These are phyloP conservation scores for Helotiales sp. DNA, from an alignment of 2,329 filamentous ascomycete species.

Conservation along the genomic window DNA sequence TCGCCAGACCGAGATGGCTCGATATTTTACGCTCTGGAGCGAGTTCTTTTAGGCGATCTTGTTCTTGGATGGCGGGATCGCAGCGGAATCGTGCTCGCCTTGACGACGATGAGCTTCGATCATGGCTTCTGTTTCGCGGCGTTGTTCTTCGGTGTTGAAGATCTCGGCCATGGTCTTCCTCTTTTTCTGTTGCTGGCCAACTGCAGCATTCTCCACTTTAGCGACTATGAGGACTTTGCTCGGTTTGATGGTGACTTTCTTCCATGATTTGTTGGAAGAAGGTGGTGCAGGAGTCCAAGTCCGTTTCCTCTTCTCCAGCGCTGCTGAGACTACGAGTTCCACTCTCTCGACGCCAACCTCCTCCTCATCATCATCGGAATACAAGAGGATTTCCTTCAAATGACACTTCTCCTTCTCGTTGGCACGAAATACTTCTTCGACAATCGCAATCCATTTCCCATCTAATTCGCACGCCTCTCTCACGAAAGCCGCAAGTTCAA, in stretches of 20 bases:
- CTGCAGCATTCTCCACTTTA: no score
- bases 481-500: background rate
- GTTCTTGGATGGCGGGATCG: background rate
- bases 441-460: background rate
- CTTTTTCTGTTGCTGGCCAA: background rate
- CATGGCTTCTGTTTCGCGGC: background rate
- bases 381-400: background rate
- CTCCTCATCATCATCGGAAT: background rate
- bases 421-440: background rate
- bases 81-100: background rate
- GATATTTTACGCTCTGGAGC: background rate
- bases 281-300: background rate
- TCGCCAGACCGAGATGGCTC: background rate
- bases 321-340: background rate
- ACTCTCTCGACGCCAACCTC: background rate
- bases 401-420: constrained; percentile 1
- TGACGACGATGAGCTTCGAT: background rate
- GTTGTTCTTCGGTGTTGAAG: background rate
- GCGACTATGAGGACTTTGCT: background rate
- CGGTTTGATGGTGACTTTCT: background rate
- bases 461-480: background rate
- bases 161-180: background rate
- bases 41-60: background rate
- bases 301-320: background rate
- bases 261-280: background rate